Conservation (phyloP, 805 yeast species). For the Wickerhamiella slavikovae region DNA sequence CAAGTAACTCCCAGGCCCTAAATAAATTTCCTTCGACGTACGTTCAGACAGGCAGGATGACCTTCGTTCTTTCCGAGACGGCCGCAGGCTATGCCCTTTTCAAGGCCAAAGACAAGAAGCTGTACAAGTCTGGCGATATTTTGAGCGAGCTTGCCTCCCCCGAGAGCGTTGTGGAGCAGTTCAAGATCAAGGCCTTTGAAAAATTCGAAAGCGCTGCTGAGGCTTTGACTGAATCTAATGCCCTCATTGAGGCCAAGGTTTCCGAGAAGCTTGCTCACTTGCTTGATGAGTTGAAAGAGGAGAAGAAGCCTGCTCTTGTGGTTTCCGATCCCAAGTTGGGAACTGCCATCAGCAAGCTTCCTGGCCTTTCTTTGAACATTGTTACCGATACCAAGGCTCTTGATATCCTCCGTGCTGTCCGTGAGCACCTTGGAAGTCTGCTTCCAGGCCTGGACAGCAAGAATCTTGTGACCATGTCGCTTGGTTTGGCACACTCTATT, state of each 20-base stretch:
- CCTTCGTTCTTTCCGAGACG: constrained; percentile 69
- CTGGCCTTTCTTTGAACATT: constrained; percentile 65
- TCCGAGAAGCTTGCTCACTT: constrained; percentile 62
- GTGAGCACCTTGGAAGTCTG: constrained; percentile 82
- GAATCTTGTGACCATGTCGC: constrained; percentile 81
- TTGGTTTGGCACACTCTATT: constrained; percentile 95
- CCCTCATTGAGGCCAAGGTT: constrained; percentile 85
- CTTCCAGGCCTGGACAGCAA: constrained; percentile 80
- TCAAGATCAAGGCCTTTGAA: constrained; percentile 88
- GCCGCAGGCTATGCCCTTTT: constrained; percentile 97
- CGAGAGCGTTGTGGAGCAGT: constrained; percentile 70
- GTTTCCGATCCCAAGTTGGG: constrained; percentile 94
- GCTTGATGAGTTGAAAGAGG: constrained; percentile 25
- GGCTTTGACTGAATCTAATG: constrained; percentile 87
- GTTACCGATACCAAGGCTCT: constrained; percentile 89
- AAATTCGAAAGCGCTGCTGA: constrained; percentile 87
- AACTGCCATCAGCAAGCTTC: constrained; percentile 81
- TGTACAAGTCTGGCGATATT: constrained; percentile 62
- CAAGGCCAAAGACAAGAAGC: constrained; percentile 94
- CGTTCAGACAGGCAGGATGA: too few relatives aligned
- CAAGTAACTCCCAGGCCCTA: too few relatives aligned
- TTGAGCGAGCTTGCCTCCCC: constrained; percentile 61
- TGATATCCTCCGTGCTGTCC: constrained; percentile 87
- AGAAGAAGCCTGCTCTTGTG: constrained; percentile 57
- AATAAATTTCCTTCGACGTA: too few relatives aligned